Percentiles rank a stretch among this genome's conserved stretches.
Evolutionary conservation across 495 filamentous ascomycete species (phyloP).

Genomic region (Trichocladium antarcticum): DNA sequence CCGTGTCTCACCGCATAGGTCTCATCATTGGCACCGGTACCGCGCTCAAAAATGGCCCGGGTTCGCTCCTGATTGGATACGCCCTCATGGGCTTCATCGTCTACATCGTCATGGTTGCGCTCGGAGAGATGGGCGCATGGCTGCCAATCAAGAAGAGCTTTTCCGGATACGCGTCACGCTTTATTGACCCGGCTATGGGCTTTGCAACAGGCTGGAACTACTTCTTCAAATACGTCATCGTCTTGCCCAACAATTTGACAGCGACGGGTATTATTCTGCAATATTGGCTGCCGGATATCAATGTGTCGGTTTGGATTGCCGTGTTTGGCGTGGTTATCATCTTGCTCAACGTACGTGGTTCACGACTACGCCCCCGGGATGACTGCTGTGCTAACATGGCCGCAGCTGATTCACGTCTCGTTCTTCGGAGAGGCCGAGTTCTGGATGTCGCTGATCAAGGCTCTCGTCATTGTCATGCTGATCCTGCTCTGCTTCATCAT

Average conservation of each 20-base stretch:
- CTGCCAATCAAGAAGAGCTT: conserved; percentile 50
- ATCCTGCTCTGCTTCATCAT: conserved; percentile 58
- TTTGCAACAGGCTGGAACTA: conserved; percentile 35
- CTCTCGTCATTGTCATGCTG: conserved; percentile 55
- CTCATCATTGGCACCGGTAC: conserved; percentile 25
- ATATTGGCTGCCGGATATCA: conserved; percentile 57
- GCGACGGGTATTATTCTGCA: conserved; percentile 60
- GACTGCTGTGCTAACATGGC: too few relatives aligned
- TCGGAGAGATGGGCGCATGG: conserved; percentile 56
- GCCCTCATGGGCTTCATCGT: conserved; percentile 40
- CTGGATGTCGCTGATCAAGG: conserved; percentile 63
- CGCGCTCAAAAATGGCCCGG: conserved; percentile 40
- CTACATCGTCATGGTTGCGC: conserved; percentile 38
- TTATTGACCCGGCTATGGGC: conserved; percentile 68
- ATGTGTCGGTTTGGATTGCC: conserved; percentile 64
- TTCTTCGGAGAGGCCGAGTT: conserved; percentile 79
- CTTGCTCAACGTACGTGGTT: conserved; percentile 31
- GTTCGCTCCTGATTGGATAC: conserved; percentile 56
- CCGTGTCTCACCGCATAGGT: not conserved
- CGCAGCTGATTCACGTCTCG: conserved; percentile 40
- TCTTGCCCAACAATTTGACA: conserved; percentile 68
- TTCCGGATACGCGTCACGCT: conserved; percentile 59
- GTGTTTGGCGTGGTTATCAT: conserved; percentile 55
- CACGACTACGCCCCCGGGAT: too few relatives aligned
- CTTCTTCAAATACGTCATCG: conserved; percentile 56